Percentiles rank a stretch among this genome's conserved stretches.
phyloP scores from a whole-genome alignment of 495 filamentous ascomycete species.

The Endocarpon pusillum region DNA sequence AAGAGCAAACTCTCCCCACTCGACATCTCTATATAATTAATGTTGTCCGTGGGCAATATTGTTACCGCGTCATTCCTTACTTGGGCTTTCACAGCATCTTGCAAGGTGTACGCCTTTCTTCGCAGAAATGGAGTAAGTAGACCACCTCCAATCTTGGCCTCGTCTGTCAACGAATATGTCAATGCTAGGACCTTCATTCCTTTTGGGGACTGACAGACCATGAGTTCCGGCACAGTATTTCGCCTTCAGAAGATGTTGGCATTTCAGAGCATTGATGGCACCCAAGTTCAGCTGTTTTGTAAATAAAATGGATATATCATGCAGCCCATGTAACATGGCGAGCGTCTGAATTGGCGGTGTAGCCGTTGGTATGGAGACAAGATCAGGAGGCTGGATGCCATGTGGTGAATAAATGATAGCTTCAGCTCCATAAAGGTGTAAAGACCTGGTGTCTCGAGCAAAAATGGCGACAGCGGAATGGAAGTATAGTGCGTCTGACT shows the following conservation, averaged over 20 bases:
- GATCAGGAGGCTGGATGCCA: conserved; percentile 24
- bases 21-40: conserved; percentile 21
- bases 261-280: conserved; percentile 32
- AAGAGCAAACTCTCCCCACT: conserved; percentile 28
- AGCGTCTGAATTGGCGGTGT: conserved; percentile 25
- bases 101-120: conserved; percentile 23
- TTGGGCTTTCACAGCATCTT: conserved; percentile 29
- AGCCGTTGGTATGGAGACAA: conserved; percentile 17
- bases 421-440: conserved; percentile 14
- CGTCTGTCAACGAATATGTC: conserved; percentile 21
- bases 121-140: conserved; percentile 29
- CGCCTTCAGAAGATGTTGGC: conserved; percentile 25
- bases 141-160: conserved; percentile 34
- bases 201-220: too few species aligned
- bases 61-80: conserved; percentile 2
- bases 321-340: conserved; percentile 36
- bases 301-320: conserved; percentile 29
- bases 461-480: conserved; percentile 36
- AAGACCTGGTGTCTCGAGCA: too few species aligned
- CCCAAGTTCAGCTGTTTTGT: conserved; percentile 36
- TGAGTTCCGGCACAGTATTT: conserved; percentile 39
- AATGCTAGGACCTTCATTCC: not conserved
- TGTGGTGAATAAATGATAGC: conserved; percentile 41
- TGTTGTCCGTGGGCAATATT: conserved; percentile 10
- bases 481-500: conserved; percentile 27